Conservation (phyloP, 2,329 filamentous ascomycete species). For the Aspergillus aculeatinus region DNA sequence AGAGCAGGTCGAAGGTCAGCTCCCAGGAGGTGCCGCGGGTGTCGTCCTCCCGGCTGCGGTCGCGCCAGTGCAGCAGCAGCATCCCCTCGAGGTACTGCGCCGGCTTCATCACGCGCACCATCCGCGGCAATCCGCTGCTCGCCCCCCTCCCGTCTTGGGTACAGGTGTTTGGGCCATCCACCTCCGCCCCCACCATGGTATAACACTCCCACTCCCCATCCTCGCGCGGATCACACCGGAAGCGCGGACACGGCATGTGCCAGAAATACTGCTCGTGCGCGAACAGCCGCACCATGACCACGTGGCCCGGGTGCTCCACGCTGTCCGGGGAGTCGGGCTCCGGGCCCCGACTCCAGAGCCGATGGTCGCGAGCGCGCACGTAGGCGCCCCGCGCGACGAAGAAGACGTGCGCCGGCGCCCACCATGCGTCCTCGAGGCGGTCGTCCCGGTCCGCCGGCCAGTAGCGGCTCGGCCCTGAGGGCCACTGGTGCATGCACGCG, state of each 20-base stretch:
- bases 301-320: not conserved
- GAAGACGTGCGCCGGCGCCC: not conserved
- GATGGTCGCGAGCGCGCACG: not conserved
- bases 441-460: too few relatives aligned
- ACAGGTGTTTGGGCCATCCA: too few relatives aligned
- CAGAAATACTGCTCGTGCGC: not conserved
- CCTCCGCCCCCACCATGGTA: not conserved
- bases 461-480: not conserved
- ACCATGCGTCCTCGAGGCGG: not conserved
- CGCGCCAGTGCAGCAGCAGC: not conserved
- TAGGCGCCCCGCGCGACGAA: not conserved
- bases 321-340: not conserved
- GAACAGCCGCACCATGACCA: not conserved
- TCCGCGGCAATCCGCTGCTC: too few relatives aligned
- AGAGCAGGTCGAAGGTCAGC: not conserved
- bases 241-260: not conserved
- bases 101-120: not conserved
- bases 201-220: not conserved
- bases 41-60: not conserved
- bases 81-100: not conserved
- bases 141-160: too few relatives aligned
- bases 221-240: too few relatives aligned
- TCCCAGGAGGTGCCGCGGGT: not conserved
- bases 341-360: not conserved
- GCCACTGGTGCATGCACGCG: not conserved